Evolutionary conservation across 2,329 filamentous ascomycete species (phyloP), one percentile per base, ranked within the genome.

Genomic region (Cordyceps pruinosa): DNA sequence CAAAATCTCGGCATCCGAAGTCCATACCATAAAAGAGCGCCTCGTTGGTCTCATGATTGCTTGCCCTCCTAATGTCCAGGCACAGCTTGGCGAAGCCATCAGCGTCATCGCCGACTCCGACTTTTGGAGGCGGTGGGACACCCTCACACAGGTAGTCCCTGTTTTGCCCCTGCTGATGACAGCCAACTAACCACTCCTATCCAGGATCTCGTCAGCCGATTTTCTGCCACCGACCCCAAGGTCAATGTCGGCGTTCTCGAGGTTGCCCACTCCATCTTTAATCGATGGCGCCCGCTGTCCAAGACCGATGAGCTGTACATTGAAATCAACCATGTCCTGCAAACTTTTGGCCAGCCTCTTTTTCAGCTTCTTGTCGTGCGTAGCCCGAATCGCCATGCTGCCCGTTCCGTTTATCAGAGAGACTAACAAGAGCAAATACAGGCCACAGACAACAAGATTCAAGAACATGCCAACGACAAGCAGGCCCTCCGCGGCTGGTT

Each of bases 261-360:
- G 73, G 94, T 99, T 45, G 95, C 95, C 64, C 94, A 99, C 74
- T 97, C 94, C 49, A 97, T 99, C 66, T 99, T 97, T 75, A 89
- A 88, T 70, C 82, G 94, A 71, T 99, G 94, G 94, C 83, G 94
- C 62, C 95, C 94, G 9, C 80, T 99, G 41, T 97, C 96, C 75
- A 85, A 89, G 60, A 96, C 92, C 44, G 90, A 99, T 72, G 90
- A 89, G 51, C 83, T 99, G 12, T 99, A 91, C 72, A 88, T 85
- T 35, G 94, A 99, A 74, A 95, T 99, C 76, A 94, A 96, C 72
- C 94, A 99, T 75, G 95, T 99, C 57, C 81, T 99, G 53, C 77
- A 77, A 60, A 90, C 86, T 58, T 97, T 99, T 71, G 89, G 90
- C 59, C 77, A 82, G 39, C 88, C 94, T 0, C 97, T 96, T 70